Conservation (phyloP, 2,329 filamentous ascomycete species). For the Colletotrichum lindemuthianum region DNA sequence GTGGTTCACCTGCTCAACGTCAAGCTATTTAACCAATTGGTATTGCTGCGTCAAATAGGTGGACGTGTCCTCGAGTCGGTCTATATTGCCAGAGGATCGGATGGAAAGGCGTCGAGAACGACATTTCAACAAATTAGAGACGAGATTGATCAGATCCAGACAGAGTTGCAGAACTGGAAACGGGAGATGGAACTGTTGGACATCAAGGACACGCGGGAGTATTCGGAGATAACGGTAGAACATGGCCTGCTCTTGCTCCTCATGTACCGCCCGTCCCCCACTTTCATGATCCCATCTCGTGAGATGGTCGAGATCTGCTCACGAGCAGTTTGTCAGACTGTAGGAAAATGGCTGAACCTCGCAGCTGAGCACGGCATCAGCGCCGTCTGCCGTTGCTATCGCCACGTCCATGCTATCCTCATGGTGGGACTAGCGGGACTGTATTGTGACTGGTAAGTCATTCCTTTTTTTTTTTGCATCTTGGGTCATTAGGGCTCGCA, state of each 20-base stretch:
- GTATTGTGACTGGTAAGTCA: constrained; percentile 41
- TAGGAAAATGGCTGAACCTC: constrained; percentile 38
- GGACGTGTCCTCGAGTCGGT: constrained; percentile 41
- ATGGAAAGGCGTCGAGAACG: constrained; percentile 36
- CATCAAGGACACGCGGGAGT: constrained; percentile 38
- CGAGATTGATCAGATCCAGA: constrained; percentile 35
- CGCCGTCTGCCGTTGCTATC: constrained; percentile 37
- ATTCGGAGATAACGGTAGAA: constrained; percentile 40
- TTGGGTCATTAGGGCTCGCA: not conserved
- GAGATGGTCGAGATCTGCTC: constrained; percentile 40
- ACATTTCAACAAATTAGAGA: constrained; percentile 39
- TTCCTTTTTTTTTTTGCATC: not conserved
- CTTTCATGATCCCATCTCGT: constrained; percentile 40
- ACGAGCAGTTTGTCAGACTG: constrained; percentile 37
- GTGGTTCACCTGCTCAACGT: constrained; percentile 34
- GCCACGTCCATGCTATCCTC: constrained; percentile 38
- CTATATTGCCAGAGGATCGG: constrained; percentile 39
- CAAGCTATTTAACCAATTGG: constrained; percentile 32
- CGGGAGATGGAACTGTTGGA: constrained; percentile 31
- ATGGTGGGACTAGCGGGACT: constrained; percentile 39
- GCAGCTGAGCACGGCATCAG: constrained; percentile 33
- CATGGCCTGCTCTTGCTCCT: constrained; percentile 39
- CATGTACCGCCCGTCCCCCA: constrained; percentile 39
- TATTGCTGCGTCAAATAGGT: constrained; percentile 36
- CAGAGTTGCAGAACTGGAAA: constrained; percentile 38